Evolutionary conservation across 140 eudicot genomes (phyloP).

Genomic region (Senecio squalidus): DNA sequence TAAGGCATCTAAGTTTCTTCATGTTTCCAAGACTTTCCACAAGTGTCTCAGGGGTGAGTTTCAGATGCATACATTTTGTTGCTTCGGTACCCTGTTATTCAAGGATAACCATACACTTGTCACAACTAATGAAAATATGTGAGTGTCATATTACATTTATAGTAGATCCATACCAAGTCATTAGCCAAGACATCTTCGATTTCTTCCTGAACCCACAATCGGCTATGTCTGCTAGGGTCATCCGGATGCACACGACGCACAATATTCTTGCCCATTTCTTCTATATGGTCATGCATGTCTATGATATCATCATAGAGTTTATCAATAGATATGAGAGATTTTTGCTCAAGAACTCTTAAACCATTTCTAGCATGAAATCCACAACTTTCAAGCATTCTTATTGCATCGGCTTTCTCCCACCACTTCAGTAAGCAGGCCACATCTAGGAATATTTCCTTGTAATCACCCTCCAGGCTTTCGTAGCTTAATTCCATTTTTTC

Average conservation of each 20-base stretch:
- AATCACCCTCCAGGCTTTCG: not conserved
- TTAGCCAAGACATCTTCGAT: not conserved
- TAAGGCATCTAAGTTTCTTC: constrained; percentile 21
- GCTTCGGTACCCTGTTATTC: constrained; percentile 17
- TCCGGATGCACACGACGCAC: constrained; percentile 4
- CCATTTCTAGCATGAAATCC: constrained; percentile 18
- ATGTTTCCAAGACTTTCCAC: constrained; percentile 13
- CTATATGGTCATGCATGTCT: constrained; percentile 13
- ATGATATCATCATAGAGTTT: not conserved
- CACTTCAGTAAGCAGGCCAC: constrained; percentile 29
- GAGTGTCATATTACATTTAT: not conserved
- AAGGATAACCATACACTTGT: not conserved
- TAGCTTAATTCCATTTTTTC: constrained; percentile 15
- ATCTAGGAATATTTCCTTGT: constrained; percentile 28
- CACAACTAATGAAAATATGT: not conserved
- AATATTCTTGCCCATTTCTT: constrained; percentile 25
- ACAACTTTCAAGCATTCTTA: constrained; percentile 7
- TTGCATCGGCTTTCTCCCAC: not conserved
- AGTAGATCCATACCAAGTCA: constrained; percentile 16
- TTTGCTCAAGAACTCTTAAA: constrained; percentile 20
- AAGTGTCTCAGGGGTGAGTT: not conserved
- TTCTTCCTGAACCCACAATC: constrained; percentile 23
- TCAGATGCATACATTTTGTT: not conserved
- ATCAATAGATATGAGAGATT: constrained; percentile 14
- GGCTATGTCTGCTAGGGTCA: constrained; percentile 14